Evolutionary conservation across 345 rosid genomes (phyloP).

Genomic region (Eucalyptus viminalis): DNA sequence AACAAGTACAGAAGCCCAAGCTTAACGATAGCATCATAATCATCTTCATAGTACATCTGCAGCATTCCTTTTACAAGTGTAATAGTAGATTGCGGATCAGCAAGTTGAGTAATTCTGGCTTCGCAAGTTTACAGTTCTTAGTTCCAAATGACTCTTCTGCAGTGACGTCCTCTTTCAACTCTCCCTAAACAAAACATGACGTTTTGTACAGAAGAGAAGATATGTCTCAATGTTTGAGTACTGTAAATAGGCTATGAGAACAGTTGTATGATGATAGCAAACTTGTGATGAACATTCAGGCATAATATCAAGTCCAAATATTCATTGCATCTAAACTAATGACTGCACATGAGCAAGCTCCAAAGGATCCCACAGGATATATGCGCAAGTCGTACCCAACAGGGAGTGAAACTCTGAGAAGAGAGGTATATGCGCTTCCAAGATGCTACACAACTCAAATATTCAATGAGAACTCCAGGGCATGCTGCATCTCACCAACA

Average conservation of each 20-base stretch:
- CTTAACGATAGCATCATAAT: conserved; percentile 27
- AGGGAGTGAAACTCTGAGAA: not conserved
- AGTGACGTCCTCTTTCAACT: conserved; percentile 75
- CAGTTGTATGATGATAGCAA: not conserved
- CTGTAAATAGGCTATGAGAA: not conserved
- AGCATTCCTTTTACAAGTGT: conserved; percentile 64
- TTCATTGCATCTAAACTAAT: not conserved
- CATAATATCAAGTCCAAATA: not conserved
- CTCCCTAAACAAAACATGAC: conserved; percentile 32
- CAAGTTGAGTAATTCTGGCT: conserved; percentile 51
- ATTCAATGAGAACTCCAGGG: not conserved
- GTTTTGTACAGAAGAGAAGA: not conserved
- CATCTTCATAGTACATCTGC: conserved; percentile 34
- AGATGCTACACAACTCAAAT: not conserved
- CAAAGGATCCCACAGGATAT: not conserved
- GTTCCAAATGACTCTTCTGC: conserved; percentile 61
- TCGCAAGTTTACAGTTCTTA: conserved; percentile 59
- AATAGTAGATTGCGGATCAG: conserved; percentile 66
- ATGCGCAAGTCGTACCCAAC: not conserved
- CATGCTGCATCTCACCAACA: not conserved
- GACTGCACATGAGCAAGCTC: not conserved
- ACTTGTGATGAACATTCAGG: not conserved
- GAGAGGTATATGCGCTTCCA: not conserved
- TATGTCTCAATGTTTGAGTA: not conserved
- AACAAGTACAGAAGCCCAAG: too few relatives aligned